Conservation (phyloP, 352 stramenopile genomes). For the Phytophthora pinifolia region DNA sequence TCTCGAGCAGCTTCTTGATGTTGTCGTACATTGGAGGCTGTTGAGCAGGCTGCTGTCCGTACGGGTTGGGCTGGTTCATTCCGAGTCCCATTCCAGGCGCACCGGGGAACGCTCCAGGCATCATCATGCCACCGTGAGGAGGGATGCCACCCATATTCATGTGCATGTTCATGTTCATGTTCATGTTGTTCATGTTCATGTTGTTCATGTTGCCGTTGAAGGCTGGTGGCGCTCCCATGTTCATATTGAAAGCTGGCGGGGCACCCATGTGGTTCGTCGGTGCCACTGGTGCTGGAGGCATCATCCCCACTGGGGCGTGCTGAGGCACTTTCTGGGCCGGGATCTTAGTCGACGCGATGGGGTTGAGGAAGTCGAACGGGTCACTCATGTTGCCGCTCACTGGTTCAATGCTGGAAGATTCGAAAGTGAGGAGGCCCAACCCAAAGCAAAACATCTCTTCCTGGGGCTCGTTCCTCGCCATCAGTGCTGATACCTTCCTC, state of each 20-base stretch:
- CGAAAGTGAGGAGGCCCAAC: constrained; percentile 9
- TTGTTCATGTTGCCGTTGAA: constrained; percentile 9
- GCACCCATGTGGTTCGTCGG: constrained; percentile 28
- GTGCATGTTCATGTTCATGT: constrained; percentile 18
- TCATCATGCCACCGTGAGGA: constrained; percentile 27
- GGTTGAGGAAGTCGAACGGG: constrained; percentile 74
- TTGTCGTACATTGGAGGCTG: constrained; percentile 76
- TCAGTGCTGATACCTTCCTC: neutral
- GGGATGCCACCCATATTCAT: constrained; percentile 32
- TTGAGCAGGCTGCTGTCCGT: constrained; percentile 31
- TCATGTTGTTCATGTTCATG: constrained; percentile 5
- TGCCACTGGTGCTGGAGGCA: constrained; percentile 33
- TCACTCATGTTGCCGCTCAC: constrained; percentile 51
- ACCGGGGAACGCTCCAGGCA: constrained; percentile 22
- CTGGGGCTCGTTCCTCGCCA: neutral
- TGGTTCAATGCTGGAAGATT: constrained; percentile 23
- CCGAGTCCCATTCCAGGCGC: constrained; percentile 25
- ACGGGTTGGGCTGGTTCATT: constrained; percentile 29
- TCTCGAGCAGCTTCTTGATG: constrained; percentile 80
- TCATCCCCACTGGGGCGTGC: constrained; percentile 22
- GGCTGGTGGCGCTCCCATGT: constrained; percentile 15
- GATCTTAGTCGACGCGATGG: constrained; percentile 71
- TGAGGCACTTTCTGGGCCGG: constrained; percentile 36
- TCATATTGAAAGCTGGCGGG: constrained; percentile 18
- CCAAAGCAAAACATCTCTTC: neutral